Evolutionary conservation across 2,329 filamentous ascomycete species (phyloP).

Genomic region (Neofusicoccum parvum): DNA sequence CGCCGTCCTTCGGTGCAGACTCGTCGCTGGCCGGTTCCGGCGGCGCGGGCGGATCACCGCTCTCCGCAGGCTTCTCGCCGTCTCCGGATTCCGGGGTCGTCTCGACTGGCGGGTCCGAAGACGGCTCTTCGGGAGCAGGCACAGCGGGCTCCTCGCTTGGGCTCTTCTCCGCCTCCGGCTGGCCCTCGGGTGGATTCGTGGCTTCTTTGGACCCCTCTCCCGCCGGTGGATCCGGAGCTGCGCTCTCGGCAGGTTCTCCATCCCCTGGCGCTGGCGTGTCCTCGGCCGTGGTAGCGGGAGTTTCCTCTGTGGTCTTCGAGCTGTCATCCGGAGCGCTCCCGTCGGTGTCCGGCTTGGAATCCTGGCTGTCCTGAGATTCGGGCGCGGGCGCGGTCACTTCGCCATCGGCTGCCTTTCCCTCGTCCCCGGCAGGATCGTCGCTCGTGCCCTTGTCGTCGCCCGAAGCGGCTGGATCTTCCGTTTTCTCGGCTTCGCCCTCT

Average conservation of each 20-base stretch:
- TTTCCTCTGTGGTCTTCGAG: neutral
- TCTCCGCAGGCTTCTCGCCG: neutral
- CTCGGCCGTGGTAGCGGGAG: neutral
- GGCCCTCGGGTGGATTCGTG: neutral
- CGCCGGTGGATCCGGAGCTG: neutral
- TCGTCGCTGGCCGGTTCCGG: neutral
- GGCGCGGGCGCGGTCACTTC: neutral
- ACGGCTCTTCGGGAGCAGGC: neutral
- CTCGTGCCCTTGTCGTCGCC: neutral
- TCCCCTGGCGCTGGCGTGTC: neutral
- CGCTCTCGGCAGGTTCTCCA: neutral
- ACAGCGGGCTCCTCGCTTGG: neutral
- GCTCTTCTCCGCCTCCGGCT: neutral
- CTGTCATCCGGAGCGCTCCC: neutral
- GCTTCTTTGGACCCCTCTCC: neutral
- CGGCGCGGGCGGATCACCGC: neutral
- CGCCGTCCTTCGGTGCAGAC: neutral
- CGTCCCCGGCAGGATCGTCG: neutral
- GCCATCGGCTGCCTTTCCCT: neutral
- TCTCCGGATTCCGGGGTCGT: no score
- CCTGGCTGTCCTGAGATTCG: neutral
- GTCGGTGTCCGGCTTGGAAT: neutral
- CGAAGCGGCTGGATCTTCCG: neutral
- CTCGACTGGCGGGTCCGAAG: no score
- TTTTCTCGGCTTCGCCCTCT: neutral